These are phyloP conservation scores for Fraxinus albicans DNA, from an alignment of 305 asterid genomes.

Conservation along the genomic window DNA sequence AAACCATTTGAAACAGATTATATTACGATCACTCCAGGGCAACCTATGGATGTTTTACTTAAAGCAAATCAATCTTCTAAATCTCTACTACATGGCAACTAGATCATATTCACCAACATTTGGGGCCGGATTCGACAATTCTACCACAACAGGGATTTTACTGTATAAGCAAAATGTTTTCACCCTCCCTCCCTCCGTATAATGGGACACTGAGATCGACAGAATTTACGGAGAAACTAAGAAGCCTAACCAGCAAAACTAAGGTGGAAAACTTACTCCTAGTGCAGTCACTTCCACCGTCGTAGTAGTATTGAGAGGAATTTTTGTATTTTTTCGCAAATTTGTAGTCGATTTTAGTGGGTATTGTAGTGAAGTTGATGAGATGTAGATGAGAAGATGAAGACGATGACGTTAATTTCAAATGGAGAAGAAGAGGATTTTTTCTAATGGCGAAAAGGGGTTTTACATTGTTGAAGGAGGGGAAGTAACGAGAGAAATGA, in stretches of 20 bases:
- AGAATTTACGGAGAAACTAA: slow-evolving; percentile 26
- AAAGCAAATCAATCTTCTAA: slow-evolving; percentile 26
- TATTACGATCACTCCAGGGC: slow-evolving; percentile 52
- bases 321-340: too few relatives aligned
- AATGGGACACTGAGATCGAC: slow-evolving; percentile 29
- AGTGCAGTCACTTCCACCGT: too few relatives aligned
- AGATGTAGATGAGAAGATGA: too few relatives aligned
- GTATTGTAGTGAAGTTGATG: too few relatives aligned
- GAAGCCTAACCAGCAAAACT: slow-evolving; percentile 28
- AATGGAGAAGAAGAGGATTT: too few relatives aligned
- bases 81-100: slow-evolving; percentile 39
- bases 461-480: too few relatives aligned
- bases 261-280: too few relatives aligned
- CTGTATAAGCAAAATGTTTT: slow-evolving; percentile 3
- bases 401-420: too few relatives aligned
- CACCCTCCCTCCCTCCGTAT: slow-evolving; percentile 35
- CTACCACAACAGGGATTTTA: slow-evolving; percentile 38
- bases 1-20: slow-evolving; percentile 33
- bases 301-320: too few relatives aligned
- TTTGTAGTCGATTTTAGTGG: too few relatives aligned
- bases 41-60: slow-evolving; percentile 36
- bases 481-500: too few relatives aligned
- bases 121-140: slow-evolving; percentile 31
- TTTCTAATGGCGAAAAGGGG: too few relatives aligned
- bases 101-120: slow-evolving; percentile 32